Evolutionary conservation across 176 grass and related monocot species (phyloP).

Genomic region (Triticum dicoccoides): DNA sequence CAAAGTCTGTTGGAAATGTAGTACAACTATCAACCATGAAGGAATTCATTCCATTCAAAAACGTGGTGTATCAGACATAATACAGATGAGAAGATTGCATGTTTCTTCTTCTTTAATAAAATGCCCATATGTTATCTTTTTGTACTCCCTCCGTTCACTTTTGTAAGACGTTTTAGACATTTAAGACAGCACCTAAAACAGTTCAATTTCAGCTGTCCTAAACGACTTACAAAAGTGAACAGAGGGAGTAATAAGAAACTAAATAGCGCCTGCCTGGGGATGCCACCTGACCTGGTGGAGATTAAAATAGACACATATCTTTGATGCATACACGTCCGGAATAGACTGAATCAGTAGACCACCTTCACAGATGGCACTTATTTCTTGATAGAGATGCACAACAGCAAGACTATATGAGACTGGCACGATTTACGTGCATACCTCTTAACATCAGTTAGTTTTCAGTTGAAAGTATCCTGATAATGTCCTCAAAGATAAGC

Average conservation of each 20-base stretch:
- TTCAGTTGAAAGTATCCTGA: too few relatives aligned
- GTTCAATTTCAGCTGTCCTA: too few relatives aligned
- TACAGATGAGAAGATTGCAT: not conserved
- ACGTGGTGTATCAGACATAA: not conserved
- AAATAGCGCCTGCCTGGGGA: not conserved
- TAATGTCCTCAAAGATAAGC: not conserved
- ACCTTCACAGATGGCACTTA: slow-evolving; percentile 23
- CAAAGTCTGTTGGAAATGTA: too few relatives aligned
- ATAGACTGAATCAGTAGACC: not conserved
- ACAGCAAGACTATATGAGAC: not conserved
- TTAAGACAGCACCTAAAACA: too few relatives aligned
- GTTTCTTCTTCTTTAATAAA: not conserved
- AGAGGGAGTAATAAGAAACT: not conserved
- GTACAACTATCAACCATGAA: not conserved
- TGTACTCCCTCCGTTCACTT: too few relatives aligned
- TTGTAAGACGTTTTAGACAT: too few relatives aligned
- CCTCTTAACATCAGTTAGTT: not conserved
- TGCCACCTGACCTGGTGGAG: not conserved
- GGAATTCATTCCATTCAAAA: not conserved
- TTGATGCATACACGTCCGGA: not conserved
- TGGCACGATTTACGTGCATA: not conserved
- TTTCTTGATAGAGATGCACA: slow-evolving; percentile 10
- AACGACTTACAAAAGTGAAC: too few relatives aligned
- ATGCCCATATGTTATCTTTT: too few relatives aligned
- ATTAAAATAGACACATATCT: not conserved